Evolutionary conservation across 495 filamentous ascomycete species (phyloP), one percentile per base, ranked within the genome.

Genomic region (Lophiostoma macrostomum): DNA sequence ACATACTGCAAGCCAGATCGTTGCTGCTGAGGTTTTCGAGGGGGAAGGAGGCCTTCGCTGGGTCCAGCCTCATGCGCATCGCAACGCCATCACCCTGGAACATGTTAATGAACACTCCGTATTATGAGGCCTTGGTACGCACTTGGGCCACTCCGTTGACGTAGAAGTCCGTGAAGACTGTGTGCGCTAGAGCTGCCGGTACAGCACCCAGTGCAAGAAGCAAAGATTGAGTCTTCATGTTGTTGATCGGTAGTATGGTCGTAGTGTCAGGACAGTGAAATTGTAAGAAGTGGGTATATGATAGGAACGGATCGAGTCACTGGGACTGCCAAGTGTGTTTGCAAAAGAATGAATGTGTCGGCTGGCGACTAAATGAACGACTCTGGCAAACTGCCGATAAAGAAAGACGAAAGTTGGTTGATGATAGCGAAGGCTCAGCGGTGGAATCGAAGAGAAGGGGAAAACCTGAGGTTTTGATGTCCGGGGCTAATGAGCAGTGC

Each of bases 1-100:
- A 58, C 77, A 32, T 70, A 85, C 84, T 86, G 58, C 87, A 91
- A 25, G 82, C 84, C 79, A 91, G 84, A 35, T 85, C 80, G 16
- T 73, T 63, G 53, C 78, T 79, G 22, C 60, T 52, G 24, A 87
- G 42, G 39, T 76, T 60, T 1, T 61, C 64, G 16, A 88, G 65
- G 4, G 86, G 86, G 27, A 58, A 62, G 5, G 76, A 86, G 37
- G 73, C 71, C 5, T 70, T 69, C 1, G 54, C 61, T 3, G 70
- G 63, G 46, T 77, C 69, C 42, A 70, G 75, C 40, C 76, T 74
- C 76, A 85, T 83, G n/a, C 85, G 79, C 23, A 90, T 73, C 60
- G 84, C 88, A 36, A 76, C 80, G 0, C 80, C 87, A 62, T 81
- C 76, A 38, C 87, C 87, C 61, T 88, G 80, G 58, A 76, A 32